Conservation (phyloP, 1,284 basidiomycete species). For the Agroathelia rolfsii region DNA sequence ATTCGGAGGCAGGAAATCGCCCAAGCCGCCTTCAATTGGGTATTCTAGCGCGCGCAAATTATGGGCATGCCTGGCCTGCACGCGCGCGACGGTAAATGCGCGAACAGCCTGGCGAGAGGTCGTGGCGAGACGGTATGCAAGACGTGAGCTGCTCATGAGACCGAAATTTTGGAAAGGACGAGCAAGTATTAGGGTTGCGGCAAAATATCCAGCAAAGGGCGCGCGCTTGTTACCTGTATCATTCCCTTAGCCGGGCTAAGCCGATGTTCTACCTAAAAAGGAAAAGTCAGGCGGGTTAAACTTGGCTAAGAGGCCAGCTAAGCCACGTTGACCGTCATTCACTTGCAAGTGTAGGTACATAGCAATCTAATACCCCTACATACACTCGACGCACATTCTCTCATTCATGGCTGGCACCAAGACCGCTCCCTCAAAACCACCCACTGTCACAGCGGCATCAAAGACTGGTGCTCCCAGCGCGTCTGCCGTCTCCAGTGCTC, state of each 20-base stretch:
- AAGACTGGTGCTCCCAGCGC: too few relatives aligned
- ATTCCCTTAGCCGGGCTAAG: too few relatives aligned
- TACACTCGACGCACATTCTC: slow-evolving; percentile 8
- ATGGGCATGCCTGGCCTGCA: slow-evolving; percentile 39
- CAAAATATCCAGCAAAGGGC: too few relatives aligned
- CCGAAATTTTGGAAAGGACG: too few relatives aligned
- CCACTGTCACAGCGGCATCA: slow-evolving; percentile 19
- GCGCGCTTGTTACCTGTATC: too few relatives aligned
- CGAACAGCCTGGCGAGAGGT: slow-evolving; percentile 13
- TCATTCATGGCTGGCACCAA: slow-evolving; percentile 29
- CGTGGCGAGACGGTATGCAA: slow-evolving; percentile 16
- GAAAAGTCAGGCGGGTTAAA: neutral
- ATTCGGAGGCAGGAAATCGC: slow-evolving; percentile 60
- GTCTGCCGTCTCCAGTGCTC: slow-evolving; percentile 26
- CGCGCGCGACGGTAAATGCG: neutral
- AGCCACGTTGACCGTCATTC: slow-evolving; percentile 22
- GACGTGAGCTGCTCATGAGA: slow-evolving; percentile 19
- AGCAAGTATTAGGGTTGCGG: too few relatives aligned
- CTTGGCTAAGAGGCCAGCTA: neutral
- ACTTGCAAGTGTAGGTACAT: too few relatives aligned
- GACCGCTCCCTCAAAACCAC: slow-evolving; percentile 21
- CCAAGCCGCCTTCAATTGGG: slow-evolving; percentile 57
- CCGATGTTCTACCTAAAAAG: neutral
- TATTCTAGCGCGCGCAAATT: slow-evolving; percentile 50
- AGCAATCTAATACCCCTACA: slow-evolving; percentile 3